These are phyloP conservation scores for Flaveria floridana DNA, from an alignment of 140 eudicot species.

Conservation along the genomic window DNA sequence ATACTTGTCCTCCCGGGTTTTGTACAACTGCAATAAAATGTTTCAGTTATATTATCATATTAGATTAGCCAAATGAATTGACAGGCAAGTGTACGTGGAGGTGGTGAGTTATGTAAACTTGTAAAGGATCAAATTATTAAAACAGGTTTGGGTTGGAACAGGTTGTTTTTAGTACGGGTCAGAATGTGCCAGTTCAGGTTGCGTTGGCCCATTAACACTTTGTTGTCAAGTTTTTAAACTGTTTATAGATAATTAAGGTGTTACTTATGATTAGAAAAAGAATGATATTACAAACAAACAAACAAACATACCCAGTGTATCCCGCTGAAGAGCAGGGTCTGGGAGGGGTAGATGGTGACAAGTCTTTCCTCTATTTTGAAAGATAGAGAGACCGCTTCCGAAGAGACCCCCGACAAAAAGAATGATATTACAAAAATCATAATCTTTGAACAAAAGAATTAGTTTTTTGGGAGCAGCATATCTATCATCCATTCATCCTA, in stretches of 20 bases:
- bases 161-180: background rate
- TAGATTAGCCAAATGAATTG: background rate
- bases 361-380: no score
- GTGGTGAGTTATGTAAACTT: background rate
- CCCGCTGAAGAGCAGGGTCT: no score
- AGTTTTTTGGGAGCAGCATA: background rate
- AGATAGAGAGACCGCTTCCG: no score
- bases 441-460: background rate
- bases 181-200: background rate
- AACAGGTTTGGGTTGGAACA: background rate
- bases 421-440: background rate
- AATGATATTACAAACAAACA: background rate
- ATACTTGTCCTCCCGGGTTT: conserved; percentile 87
- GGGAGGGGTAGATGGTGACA: no score
- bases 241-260: background rate
- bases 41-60: background rate
- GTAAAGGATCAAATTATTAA: background rate
- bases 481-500: no score
- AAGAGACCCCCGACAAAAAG: no score
- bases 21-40: conserved; percentile 67
- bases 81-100: background rate
- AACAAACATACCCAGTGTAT: no score
- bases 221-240: background rate
- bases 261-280: background rate
- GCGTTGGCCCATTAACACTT: conserved; percentile 1